Evolutionary conservation across 257 asterid species (phyloP).

Genomic region (Galeopsis tetrahit): DNA sequence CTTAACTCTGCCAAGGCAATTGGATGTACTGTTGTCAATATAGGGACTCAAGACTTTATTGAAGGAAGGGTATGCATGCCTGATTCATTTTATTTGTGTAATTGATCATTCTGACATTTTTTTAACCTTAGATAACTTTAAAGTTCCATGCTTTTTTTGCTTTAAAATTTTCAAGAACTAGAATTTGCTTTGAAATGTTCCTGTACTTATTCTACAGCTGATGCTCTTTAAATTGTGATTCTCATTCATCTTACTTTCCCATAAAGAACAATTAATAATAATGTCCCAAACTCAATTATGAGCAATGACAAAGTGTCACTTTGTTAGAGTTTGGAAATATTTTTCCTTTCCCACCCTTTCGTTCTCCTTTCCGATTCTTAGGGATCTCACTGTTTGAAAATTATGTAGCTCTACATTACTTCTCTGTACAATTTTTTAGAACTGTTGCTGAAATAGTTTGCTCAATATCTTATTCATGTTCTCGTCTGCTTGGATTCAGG

Average conservation of each 20-base stretch:
- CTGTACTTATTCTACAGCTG: conserved; percentile 2
- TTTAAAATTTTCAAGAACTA: neutral
- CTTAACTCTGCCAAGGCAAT: conserved; percentile 99
- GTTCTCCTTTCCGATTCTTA: neutral
- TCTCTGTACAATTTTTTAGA: conserved; percentile 13
- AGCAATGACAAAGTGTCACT: neutral
- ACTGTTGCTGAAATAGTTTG: neutral
- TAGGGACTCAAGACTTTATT: conserved; percentile 93
- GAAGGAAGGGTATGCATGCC: conserved; percentile 89
- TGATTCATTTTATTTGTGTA: conserved; percentile 17
- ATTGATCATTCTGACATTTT: conserved; percentile 14
- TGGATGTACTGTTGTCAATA: conserved; percentile 96
- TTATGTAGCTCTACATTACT: neutral
- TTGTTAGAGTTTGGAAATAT: neutral
- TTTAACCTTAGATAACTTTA: neutral
- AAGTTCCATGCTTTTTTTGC: too few relatives aligned
- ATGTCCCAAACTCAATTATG: neutral
- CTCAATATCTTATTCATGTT: neutral
- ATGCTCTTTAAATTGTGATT: neutral
- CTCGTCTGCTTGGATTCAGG: neutral
- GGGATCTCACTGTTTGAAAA: neutral
- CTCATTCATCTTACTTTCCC: conserved; percentile 20
- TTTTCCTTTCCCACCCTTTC: neutral
- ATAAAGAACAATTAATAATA: neutral
- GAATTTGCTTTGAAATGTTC: conserved; percentile 1